Evolutionary conservation across 75 land plant genomes (phyloP).

Genomic region (Cryptomeria japonica): DNA sequence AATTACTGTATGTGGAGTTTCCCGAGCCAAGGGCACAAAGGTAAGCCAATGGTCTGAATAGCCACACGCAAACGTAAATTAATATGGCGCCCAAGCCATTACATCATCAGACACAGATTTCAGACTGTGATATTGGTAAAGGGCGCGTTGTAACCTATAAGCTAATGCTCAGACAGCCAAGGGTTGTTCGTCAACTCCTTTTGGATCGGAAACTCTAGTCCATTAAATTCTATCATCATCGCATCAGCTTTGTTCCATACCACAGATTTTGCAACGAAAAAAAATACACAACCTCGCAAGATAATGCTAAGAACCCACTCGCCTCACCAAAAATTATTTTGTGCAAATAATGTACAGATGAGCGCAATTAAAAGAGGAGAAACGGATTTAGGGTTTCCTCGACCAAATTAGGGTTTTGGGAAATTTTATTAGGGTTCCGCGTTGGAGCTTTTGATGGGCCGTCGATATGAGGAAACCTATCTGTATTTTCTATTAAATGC

Average conservation of each 20-base stretch:
- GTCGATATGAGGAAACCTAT: too few species aligned
- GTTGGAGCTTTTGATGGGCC: not conserved
- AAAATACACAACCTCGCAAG: not conserved
- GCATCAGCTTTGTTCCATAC: not conserved
- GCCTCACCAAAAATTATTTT: not conserved
- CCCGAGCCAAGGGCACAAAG: constrained; percentile 9
- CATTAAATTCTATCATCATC: not conserved
- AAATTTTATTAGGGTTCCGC: not conserved
- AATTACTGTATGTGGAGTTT: not conserved
- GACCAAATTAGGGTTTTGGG: not conserved
- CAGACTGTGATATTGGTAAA: not conserved
- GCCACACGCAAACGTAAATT: not conserved
- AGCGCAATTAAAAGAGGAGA: not conserved
- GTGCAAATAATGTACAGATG: not conserved
- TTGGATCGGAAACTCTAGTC: constrained; percentile 14
- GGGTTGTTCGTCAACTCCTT: constrained; percentile 12
- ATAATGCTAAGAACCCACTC: not conserved
- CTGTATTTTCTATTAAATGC: too few species aligned
- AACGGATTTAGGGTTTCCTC: not conserved
- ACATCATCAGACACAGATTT: not conserved
- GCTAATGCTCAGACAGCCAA: constrained; percentile 15
- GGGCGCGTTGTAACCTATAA: not conserved
- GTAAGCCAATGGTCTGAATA: not conserved
- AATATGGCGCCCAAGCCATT: constrained; percentile 3
- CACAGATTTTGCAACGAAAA: not conserved